Percentiles rank a stretch among this genome's conserved stretches.
Conservation (phyloP, 345 rosid species). For the Citrus australasica region DNA sequence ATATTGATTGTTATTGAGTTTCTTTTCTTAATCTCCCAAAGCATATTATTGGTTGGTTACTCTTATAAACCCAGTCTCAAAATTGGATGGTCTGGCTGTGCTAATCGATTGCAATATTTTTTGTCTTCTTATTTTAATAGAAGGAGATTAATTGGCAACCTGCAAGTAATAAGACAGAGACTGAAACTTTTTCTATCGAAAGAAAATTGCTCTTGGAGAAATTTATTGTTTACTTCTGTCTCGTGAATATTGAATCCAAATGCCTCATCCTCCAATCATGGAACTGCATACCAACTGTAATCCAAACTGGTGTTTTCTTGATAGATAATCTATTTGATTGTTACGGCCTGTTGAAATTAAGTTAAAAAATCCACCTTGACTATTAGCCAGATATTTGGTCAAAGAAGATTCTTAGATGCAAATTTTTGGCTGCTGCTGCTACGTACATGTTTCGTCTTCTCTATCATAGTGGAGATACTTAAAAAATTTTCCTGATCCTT, state of each 20-base stretch:
- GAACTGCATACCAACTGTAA: too few relatives aligned
- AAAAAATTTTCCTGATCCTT: not conserved
- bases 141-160: too few relatives aligned
- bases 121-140: not conserved
- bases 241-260: too few relatives aligned
- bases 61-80: not conserved
- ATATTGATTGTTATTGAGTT: not conserved
- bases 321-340: too few relatives aligned
- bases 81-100: not conserved
- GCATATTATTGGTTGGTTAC: not conserved
- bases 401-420: slow-evolving; percentile 14
- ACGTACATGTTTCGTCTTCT: not conserved
- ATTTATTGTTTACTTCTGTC: too few relatives aligned
- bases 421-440: not conserved
- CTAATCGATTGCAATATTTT: not conserved
- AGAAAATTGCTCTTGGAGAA: too few relatives aligned
- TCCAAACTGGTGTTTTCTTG: too few relatives aligned
- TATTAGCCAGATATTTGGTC: not conserved
- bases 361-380: too few relatives aligned
- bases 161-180: too few relatives aligned
- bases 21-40: not conserved
- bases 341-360: too few relatives aligned
- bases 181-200: too few relatives aligned
- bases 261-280: too few relatives aligned
- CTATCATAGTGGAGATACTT: not conserved